A percentile compares a stretch with the other conserved stretches of the same genome.
phyloP scores from a whole-genome alignment of 2,329 filamentous ascomycete genomes.

The Cordyceps farinosa region DNA sequence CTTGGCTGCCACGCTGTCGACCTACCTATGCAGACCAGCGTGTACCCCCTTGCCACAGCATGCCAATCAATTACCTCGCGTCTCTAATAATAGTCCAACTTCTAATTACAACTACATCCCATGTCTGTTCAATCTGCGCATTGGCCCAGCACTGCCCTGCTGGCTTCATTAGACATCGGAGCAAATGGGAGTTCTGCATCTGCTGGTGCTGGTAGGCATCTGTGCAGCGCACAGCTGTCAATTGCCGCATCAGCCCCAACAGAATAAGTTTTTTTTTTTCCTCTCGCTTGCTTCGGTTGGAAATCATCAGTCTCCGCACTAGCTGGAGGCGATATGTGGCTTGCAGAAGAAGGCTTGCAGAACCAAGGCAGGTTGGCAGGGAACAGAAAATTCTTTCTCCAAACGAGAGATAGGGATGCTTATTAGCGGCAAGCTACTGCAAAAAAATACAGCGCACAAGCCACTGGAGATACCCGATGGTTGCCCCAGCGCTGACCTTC shows the following conservation, averaged over 20 bases:
- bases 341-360: slow-evolving; percentile 1
- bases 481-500: background rate
- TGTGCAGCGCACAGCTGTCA: background rate
- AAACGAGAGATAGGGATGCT: background rate
- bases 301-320: background rate
- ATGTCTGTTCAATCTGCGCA: slow-evolving; percentile 1
- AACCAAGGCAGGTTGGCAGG: background rate
- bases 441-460: background rate
- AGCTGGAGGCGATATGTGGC: background rate
- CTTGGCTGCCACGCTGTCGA: background rate
- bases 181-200: background rate
- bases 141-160: slow-evolving; percentile 1
- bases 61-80: background rate
- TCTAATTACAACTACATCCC: slow-evolving; percentile 9
- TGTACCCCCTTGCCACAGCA: background rate
- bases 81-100: background rate
- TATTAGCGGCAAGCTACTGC: background rate
- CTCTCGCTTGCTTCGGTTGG: background rate
- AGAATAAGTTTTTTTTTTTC: background rate
- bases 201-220: background rate
- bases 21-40: too few species aligned
- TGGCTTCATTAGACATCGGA: background rate
- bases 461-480: background rate
- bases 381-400: background rate
- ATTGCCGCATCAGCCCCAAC: slow-evolving; percentile 6